Evolutionary conservation across 306 rosid genomes (phyloP).

Genomic region (Dalbergia cultrata): DNA sequence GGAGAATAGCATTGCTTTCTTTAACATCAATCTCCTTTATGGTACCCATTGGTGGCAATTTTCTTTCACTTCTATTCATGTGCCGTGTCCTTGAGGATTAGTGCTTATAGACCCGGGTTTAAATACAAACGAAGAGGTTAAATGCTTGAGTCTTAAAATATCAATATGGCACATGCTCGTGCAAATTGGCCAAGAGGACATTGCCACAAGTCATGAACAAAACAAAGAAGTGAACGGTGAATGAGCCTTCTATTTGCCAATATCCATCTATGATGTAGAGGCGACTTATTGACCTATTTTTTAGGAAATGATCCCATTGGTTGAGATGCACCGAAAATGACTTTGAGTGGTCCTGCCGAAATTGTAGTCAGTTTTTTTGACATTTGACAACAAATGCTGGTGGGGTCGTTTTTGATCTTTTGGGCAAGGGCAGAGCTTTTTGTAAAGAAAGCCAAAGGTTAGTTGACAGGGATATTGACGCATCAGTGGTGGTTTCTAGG

Average conservation of each 20-base stretch:
- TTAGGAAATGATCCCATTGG: conserved; percentile 39
- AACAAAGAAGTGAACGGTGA: conserved; percentile 41
- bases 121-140: conserved; percentile 33
- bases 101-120: conserved; percentile 48
- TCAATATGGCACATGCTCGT: conserved; percentile 39
- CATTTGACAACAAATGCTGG: conserved; percentile 47
- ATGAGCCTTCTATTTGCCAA: conserved; percentile 40
- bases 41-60: conserved; percentile 43
- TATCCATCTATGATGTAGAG: conserved; percentile 44
- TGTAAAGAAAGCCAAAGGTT: conserved; percentile 41
- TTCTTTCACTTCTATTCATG: conserved; percentile 48
- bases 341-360: conserved; percentile 46
- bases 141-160: conserved; percentile 42
- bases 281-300: conserved; percentile 32
- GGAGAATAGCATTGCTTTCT: conserved; percentile 29
- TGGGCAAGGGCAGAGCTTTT: conserved; percentile 43
- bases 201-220: conserved; percentile 37
- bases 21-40: conserved; percentile 36
- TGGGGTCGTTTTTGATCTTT: conserved; percentile 53
- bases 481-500: conserved; percentile 41
- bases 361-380: conserved; percentile 48
- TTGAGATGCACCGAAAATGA: conserved; percentile 52
- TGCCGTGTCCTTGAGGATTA: conserved; percentile 51
- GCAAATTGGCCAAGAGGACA: conserved; percentile 42
- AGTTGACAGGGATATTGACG: conserved; percentile 50